Percentiles rank a stretch among this genome's conserved stretches.
Conservation (phyloP, 805 yeast genomes). For the Lachancea thermotolerans region DNA sequence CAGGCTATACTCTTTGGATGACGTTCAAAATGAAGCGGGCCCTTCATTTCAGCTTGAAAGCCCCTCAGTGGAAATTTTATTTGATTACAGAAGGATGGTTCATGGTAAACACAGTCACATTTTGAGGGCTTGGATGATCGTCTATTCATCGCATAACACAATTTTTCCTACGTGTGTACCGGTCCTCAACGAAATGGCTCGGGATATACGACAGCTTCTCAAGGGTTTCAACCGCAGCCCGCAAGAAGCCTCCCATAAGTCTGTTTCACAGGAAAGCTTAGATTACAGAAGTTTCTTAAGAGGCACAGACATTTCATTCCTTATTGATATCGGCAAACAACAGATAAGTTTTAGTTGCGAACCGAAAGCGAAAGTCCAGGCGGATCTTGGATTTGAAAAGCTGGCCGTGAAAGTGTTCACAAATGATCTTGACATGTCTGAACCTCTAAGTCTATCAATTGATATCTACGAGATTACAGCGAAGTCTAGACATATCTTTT, state of each 20-base stretch:
- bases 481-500: constrained; percentile 81
- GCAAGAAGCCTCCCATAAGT: constrained; percentile 7
- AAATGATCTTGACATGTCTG: constrained; percentile 36
- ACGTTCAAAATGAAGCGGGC: constrained; percentile 33
- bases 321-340: constrained; percentile 65
- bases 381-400: constrained; percentile 67
- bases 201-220: constrained; percentile 44
- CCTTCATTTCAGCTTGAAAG: constrained; percentile 61
- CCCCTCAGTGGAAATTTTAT: constrained; percentile 60
- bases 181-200: constrained; percentile 52
- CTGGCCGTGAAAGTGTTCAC: constrained; percentile 55
- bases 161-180: constrained; percentile 75
- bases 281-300: constrained; percentile 40
- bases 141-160: constrained; percentile 57
- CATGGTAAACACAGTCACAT: constrained; percentile 18
- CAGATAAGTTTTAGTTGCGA: constrained; percentile 77
- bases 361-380: constrained; percentile 89
- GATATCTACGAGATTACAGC: constrained; percentile 54
- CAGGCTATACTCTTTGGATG: constrained; percentile 32
- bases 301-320: constrained; percentile 54
- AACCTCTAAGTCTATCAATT: constrained; percentile 40
- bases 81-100: constrained; percentile 39
- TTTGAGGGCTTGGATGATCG: constrained; percentile 22
- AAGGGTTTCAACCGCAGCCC: constrained; percentile 21
- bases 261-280: constrained; percentile 5